phyloP scores from a whole-genome alignment of 345 rosid species.

The Lenwebbia sp. region DNA sequence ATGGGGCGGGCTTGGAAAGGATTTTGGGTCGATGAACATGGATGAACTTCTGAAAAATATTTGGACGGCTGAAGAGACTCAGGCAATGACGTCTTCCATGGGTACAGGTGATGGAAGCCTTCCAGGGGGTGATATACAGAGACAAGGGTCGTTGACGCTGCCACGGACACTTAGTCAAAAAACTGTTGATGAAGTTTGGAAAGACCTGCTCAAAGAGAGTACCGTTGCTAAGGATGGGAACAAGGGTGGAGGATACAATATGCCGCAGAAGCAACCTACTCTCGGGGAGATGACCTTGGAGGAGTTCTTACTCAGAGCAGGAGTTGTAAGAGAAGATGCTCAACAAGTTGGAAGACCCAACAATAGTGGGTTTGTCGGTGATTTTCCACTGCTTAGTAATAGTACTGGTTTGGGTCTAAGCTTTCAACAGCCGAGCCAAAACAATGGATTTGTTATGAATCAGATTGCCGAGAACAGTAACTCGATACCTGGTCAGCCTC shows the following conservation, averaged over 20 bases:
- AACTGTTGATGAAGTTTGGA: slow-evolving; percentile 97
- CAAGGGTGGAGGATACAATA: slow-evolving; percentile 20
- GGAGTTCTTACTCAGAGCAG: slow-evolving; percentile 81
- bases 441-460: neutral
- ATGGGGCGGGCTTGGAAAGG: slow-evolving; percentile 72
- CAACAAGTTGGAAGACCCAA: slow-evolving; percentile 18
- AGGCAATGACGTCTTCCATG: slow-evolving; percentile 34
- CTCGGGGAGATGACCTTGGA: slow-evolving; percentile 72
- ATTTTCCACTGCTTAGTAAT: slow-evolving; percentile 15
- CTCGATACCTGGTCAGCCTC: slow-evolving; percentile 16
- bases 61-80: slow-evolving; percentile 91
- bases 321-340: slow-evolving; percentile 80
- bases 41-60: slow-evolving; percentile 83
- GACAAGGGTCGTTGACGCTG: slow-evolving; percentile 89
- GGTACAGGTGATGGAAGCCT: slow-evolving; percentile 14
- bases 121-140: slow-evolving; percentile 48
- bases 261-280: slow-evolving; percentile 51
- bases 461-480: neutral
- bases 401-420: slow-evolving; percentile 3
- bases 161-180: slow-evolving; percentile 92
- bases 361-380: slow-evolving; percentile 37
- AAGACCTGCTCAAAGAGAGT: slow-evolving; percentile 47
- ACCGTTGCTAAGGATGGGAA: slow-evolving; percentile 16
- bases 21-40: slow-evolving; percentile 98
- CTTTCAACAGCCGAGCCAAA: neutral